Evolutionary conservation across 1,284 basidiomycete genomes (phyloP), one percentile per base, ranked within the genome.

Genomic region (Cryptococcus sp.): DNA sequence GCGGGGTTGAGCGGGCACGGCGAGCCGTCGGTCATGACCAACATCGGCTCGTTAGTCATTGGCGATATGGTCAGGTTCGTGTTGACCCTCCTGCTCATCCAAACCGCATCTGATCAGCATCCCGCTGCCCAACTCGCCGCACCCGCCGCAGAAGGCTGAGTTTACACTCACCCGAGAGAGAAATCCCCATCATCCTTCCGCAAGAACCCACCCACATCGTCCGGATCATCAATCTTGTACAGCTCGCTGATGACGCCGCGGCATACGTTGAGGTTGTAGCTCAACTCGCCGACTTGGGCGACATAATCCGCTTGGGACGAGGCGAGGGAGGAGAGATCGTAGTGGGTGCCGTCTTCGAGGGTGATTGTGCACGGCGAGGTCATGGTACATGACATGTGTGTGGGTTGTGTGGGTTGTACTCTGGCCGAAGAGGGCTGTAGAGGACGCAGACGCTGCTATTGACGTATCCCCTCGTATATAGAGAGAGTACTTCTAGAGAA

Each of bases 231-330:
- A 5, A 76, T 47, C 49, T 71, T 67, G 67, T 72, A 76, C 45
- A 75, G 51, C 54, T 77, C 75, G 20, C 64, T 64, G 1, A 75
- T 68, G 24, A 77, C 74, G 8, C 63, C 56, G 36, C 75, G 63
- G 55, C 76, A 77, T 21, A 77, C 72, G 56, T 77, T 77, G 46
- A 77, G 62, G 50, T 72, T 70, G 60, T 69, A 77, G 28, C 52
- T 64, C 35, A 59, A 61, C 15, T 65, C 63, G n/a, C 68, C 67
- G 11, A 65, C 63, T 43, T 59, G 52, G 21, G 68, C 65, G n/a
- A 58, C 55, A 49, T 74, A 74, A 57, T 76, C 73, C n/a, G 57
- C 50, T 36, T 59, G 56, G 8, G 68, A 57, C 2, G 70, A 70
- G 12, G 65, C 55, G 3, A 77, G 65, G 3, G 64, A 60, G 16